Conservation (phyloP, 306 rosid species). For the Quercus ilex region DNA sequence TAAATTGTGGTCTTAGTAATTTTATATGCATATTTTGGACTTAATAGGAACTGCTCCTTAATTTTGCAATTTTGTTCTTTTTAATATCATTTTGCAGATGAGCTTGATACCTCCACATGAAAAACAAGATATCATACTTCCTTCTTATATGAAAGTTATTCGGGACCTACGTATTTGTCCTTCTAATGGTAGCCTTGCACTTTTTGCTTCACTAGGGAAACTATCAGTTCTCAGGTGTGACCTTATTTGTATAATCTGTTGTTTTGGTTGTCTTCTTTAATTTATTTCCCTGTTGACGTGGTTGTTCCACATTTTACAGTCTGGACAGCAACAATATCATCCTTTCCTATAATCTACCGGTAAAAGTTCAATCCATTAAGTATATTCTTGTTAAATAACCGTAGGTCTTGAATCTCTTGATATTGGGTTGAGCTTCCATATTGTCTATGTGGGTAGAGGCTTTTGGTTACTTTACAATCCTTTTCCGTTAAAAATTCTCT, state of each 20-base stretch:
- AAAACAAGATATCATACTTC: conserved; percentile 68
- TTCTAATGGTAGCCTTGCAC: conserved; percentile 48
- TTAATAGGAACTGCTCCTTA: conserved; percentile 8
- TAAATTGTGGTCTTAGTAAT: conserved; percentile 8
- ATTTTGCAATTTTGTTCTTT: not conserved
- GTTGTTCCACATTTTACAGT: conserved; percentile 49
- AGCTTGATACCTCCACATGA: conserved; percentile 83
- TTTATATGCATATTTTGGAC: conserved; percentile 1
- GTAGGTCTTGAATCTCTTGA: not conserved
- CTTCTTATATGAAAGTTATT: conserved; percentile 46
- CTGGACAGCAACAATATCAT: conserved; percentile 59
- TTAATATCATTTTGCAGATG: conserved; percentile 48
- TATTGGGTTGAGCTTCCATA: not conserved
- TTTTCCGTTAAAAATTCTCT: not conserved
- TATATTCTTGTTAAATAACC: not conserved
- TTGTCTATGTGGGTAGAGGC: not conserved
- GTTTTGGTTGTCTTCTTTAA: not conserved
- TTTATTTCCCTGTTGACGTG: conserved; percentile 11
- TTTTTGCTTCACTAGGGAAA: conserved; percentile 65
- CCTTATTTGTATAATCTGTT: not conserved
- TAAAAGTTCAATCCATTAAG: conserved; percentile 31
- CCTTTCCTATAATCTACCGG: conserved; percentile 77
- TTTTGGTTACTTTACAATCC: not conserved
- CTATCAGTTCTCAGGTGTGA: conserved; percentile 76
- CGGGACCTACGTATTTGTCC: conserved; percentile 77